phyloP scores from a whole-genome alignment of 371 early-diverging fungal genomes.

The Circinella umbellata region DNA sequence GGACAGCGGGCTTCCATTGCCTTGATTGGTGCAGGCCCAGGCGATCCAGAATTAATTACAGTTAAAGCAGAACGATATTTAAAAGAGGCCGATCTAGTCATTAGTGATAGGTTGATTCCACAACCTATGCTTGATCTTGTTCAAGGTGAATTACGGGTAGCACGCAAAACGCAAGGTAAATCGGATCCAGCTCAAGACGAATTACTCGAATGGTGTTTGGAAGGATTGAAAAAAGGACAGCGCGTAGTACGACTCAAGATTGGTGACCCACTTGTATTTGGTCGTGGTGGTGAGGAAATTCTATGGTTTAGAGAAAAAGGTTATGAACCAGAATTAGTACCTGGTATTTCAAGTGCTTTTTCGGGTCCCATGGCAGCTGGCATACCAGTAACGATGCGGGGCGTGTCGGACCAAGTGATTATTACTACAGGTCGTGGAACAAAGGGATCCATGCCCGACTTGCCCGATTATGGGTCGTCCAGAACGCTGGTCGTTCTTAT shows the following conservation, averaged over 20 bases:
- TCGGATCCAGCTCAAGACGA: conserved; percentile 77
- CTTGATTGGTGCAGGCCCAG: conserved; percentile 90
- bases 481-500: conserved; percentile 85
- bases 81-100: conserved; percentile 76
- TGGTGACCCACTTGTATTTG: conserved; percentile 91
- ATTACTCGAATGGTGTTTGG: conserved; percentile 69
- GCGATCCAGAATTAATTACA: conserved; percentile 80
- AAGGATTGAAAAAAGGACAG: conserved; percentile 67
- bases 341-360: conserved; percentile 82
- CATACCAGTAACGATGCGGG: conserved; percentile 82
- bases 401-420: conserved; percentile 77
- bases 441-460: conserved; percentile 75
- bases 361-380: conserved; percentile 72
- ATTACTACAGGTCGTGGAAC: conserved; percentile 80
- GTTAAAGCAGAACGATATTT: conserved; percentile 68
- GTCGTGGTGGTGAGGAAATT: conserved; percentile 92
- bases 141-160: conserved; percentile 66
- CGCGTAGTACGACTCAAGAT: conserved; percentile 87
- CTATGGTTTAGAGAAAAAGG: conserved; percentile 73
- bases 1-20: conserved; percentile 39
- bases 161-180: conserved; percentile 64
- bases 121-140: conserved; percentile 67
- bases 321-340: conserved; percentile 72
- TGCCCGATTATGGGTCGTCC: conserved; percentile 66
- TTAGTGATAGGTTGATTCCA: conserved; percentile 83